These are phyloP conservation scores for Cardamine chenopodiifolia DNA, from an alignment of 345 rosid species.

Conservation along the genomic window DNA sequence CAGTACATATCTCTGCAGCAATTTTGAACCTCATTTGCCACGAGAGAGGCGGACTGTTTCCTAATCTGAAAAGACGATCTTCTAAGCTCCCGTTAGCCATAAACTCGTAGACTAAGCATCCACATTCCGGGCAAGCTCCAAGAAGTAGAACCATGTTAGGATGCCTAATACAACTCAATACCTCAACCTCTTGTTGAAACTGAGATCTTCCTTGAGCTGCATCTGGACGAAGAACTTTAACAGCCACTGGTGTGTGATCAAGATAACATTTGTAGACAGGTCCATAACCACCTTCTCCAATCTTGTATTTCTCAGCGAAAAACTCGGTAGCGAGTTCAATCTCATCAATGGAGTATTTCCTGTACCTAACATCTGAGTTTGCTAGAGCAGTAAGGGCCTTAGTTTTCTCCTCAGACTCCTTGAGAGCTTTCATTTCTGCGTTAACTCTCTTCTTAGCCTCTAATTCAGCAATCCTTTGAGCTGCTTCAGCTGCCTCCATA, in stretches of 20 bases:
- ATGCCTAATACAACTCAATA: slow-evolving; percentile 85
- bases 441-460: slow-evolving; percentile 71
- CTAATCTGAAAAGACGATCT: slow-evolving; percentile 68
- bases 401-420: slow-evolving; percentile 76
- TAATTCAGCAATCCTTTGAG: slow-evolving; percentile 78
- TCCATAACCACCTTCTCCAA: slow-evolving; percentile 99
- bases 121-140: slow-evolving; percentile 89
- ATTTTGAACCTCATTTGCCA: slow-evolving; percentile 81
- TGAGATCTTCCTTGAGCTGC: slow-evolving; percentile 98
- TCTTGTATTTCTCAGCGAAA: slow-evolving; percentile 64
- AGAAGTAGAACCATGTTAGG: slow-evolving; percentile 92
- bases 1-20: slow-evolving; percentile 85
- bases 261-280: slow-evolving; percentile 79
- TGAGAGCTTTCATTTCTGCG: slow-evolving; percentile 82
- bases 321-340: slow-evolving; percentile 78
- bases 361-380: slow-evolving; percentile 61
- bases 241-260: slow-evolving; percentile 91
- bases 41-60: slow-evolving; percentile 61
- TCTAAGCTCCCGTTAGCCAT: slow-evolving; percentile 95
- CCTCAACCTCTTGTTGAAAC: slow-evolving; percentile 95
- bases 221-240: slow-evolving; percentile 86
- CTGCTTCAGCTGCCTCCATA: slow-evolving; percentile 87
- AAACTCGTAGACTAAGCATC: slow-evolving; percentile 86
- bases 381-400: slow-evolving; percentile 66
- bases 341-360: slow-evolving; percentile 78